Conservation (phyloP, 768 basidiomycete species). For the Hypholoma fasciculare region DNA sequence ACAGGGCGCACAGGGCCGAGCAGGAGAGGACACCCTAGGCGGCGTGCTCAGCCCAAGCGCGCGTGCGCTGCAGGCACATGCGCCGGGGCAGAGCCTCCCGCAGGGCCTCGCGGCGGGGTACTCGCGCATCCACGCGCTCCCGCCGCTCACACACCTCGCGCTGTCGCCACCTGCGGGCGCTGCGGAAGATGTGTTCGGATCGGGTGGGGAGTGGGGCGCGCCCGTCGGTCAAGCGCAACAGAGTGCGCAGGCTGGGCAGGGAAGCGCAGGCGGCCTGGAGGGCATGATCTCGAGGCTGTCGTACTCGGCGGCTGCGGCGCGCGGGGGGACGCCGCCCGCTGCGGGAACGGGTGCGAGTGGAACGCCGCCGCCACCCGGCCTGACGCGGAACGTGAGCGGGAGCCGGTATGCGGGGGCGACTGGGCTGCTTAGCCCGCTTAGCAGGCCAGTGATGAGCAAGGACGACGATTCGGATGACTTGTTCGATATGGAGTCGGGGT, state of each 20-base stretch:
- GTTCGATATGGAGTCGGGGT: conserved; percentile 60
- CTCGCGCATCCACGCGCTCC: conserved; percentile 81
- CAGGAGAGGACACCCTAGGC: neutral
- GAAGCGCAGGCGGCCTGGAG: conserved; percentile 33
- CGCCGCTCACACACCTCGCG: conserved; percentile 37
- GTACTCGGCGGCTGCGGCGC: conserved; percentile 47
- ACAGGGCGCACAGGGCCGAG: neutral
- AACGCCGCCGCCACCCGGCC: conserved; percentile 33
- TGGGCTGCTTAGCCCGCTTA: conserved; percentile 57
- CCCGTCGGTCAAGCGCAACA: neutral
- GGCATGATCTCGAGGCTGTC: conserved; percentile 56
- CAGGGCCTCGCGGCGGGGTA: conserved; percentile 92
- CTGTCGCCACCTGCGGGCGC: conserved; percentile 21
- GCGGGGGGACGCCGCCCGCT: conserved; percentile 5
- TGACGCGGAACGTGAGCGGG: conserved; percentile 37
- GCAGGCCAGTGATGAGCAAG: conserved; percentile 56
- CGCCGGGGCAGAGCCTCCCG: conserved; percentile 88
- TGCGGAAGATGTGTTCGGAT: neutral
- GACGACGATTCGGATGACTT: conserved; percentile 57
- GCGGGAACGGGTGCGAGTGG: conserved; percentile 13
- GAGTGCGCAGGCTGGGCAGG: neutral
- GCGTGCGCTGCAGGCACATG: conserved; percentile 83
- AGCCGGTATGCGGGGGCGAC: conserved; percentile 31
- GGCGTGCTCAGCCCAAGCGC: conserved; percentile 60
- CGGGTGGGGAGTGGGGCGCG: neutral